phyloP scores from a whole-genome alignment of 495 filamentous ascomycete genomes.

The Neurospora sp. region DNA sequence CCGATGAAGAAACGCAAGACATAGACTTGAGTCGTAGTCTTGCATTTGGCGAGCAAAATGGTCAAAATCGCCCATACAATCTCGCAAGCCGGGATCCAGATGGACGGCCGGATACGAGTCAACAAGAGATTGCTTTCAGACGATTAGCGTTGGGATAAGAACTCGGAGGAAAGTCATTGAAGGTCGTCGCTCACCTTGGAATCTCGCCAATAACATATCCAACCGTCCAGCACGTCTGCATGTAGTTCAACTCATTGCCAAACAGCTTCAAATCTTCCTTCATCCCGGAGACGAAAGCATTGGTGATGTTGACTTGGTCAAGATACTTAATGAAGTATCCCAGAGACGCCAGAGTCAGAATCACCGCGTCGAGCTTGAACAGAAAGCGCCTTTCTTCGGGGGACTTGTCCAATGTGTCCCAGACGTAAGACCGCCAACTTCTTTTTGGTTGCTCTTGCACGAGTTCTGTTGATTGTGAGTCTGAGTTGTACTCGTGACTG shows the following conservation, averaged over 20 bases:
- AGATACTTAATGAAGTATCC: slow-evolving; percentile 36
- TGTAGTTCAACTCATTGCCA: slow-evolving; percentile 42
- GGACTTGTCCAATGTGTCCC: slow-evolving; percentile 53
- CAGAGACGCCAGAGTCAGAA: slow-evolving; percentile 34
- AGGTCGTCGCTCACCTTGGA: slow-evolving; percentile 35
- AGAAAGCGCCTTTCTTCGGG: slow-evolving; percentile 49
- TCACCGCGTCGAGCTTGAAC: slow-evolving; percentile 47
- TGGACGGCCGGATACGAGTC: slow-evolving; percentile 41
- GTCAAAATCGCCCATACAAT: slow-evolving; percentile 45
- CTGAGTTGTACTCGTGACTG: background rate
- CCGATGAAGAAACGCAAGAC: slow-evolving; percentile 50
- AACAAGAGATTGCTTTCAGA: slow-evolving; percentile 25
- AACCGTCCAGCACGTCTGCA: slow-evolving; percentile 49
- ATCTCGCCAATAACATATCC: slow-evolving; percentile 56
- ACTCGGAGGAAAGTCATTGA: background rate
- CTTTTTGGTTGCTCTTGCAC: slow-evolving; percentile 16
- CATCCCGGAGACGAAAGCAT: slow-evolving; percentile 44
- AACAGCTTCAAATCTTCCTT: slow-evolving; percentile 50
- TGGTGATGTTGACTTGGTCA: slow-evolving; percentile 30
- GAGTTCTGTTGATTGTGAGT: background rate
- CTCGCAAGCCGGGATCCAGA: slow-evolving; percentile 50
- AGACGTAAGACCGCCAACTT: slow-evolving; percentile 36
- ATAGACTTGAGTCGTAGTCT: slow-evolving; percentile 41
- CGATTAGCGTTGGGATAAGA: background rate
- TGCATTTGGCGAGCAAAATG: slow-evolving; percentile 36